Evolutionary conservation across 305 asterid species (phyloP), one percentile per base, ranked within the genome.

Genomic region (Petunia hybrid): DNA sequence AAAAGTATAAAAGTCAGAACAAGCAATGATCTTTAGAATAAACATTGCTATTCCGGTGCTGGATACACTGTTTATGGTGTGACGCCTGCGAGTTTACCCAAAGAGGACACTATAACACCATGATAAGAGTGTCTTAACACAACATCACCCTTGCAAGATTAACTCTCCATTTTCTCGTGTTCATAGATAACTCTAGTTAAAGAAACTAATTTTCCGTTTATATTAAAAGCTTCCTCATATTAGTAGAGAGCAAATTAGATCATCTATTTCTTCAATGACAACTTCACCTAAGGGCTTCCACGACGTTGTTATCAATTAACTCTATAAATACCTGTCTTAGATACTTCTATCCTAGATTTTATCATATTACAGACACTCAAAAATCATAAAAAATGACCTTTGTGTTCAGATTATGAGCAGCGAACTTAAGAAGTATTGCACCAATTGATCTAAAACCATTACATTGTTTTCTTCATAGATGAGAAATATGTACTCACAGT

Each of bases 401-500:
- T 1, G 22, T 41, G 1, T 31, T 14, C 4, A 69, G 57, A 60
- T 36, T 10, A 9, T 10, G 46, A 2, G 14, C 4, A 42, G 10
- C 40, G 53, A 48, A 55, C 39, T 64, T 3, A 9, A 9, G 35
- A 53, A 53, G 39, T 0, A 7, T 55, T 42, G 53, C 31, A 42
- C 45, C 45, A 73, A 35, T 66, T 5, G 59, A 42, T 55, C 53
- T 6, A 10, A 69, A 10, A 38, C 35, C 2, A 3, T 6, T 6
- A 12, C 16, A 35, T 65, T 45, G 12, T 41, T 40, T 0, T 22
- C 5, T 55, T 43, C 38, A 69, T 16, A 14, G 5, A 35, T 2
- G 9, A 2, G 70, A 56, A 22, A 67, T 7, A n/a, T 36, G 70
- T 56, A 85, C 96, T 86, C 83, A 94, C 98, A 64, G 91, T 84